Conservation (phyloP, 1,284 basidiomycete species). For the Mycosarcoma maydis region DNA sequence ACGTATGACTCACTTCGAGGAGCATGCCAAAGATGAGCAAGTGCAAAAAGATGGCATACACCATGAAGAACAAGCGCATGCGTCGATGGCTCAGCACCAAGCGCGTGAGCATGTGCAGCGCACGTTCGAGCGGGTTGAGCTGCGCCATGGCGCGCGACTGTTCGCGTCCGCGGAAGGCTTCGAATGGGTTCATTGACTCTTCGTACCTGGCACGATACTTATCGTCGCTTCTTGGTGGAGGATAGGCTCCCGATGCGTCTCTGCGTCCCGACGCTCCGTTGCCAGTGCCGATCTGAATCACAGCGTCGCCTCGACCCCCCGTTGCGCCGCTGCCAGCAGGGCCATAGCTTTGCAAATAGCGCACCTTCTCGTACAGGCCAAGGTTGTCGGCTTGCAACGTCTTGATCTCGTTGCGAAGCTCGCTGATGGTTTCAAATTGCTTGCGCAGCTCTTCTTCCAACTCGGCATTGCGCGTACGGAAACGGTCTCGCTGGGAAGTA, state of each 20-base stretch:
- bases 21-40: constrained; percentile 78
- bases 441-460: constrained; percentile 95
- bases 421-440: constrained; percentile 91
- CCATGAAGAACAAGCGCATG: constrained; percentile 77
- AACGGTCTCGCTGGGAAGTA: constrained; percentile 92
- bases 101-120: constrained; percentile 84
- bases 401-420: constrained; percentile 68
- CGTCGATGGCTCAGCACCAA: constrained; percentile 84
- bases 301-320: constrained; percentile 12
- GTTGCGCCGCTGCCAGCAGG: constrained; percentile 44
- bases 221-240: constrained; percentile 72
- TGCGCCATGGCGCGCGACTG: constrained; percentile 88
- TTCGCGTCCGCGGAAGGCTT: constrained; percentile 93
- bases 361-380: constrained; percentile 62
- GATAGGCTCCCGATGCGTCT: constrained; percentile 30
- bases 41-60: constrained; percentile 82
- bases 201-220: constrained; percentile 88
- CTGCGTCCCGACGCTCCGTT: no score
- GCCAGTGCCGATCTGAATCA: constrained; percentile 19
- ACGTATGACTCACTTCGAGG: constrained; percentile 47
- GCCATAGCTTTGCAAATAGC: constrained; percentile 58
- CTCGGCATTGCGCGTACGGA: constrained; percentile 92
- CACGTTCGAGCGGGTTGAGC: constrained; percentile 89
- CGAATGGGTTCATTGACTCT: constrained; percentile 95
- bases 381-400: constrained; percentile 61